phyloP scores from a whole-genome alignment of 257 asterid species.

The Primulina huaijiensis region DNA sequence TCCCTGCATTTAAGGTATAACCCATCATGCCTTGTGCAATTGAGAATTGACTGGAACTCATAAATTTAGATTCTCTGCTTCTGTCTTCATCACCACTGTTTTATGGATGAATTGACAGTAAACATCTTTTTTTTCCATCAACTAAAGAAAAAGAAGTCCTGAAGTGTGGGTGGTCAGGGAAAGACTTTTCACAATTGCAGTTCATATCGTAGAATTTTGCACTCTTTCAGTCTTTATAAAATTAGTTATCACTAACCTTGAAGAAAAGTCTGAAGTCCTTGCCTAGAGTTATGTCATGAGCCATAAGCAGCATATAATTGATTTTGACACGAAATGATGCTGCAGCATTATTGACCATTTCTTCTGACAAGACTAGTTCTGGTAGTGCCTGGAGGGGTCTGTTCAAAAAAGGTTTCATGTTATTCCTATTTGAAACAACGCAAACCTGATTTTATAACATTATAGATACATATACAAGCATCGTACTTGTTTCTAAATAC shows the following conservation, averaged over 20 bases:
- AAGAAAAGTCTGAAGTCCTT: conserved; percentile 89
- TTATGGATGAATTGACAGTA: too few species aligned
- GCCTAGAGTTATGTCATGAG: conserved; percentile 94
- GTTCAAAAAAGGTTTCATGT: conserved; percentile 31
- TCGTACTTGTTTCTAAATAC: conserved; percentile 56
- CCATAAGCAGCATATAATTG: conserved; percentile 90
- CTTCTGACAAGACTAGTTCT: conserved; percentile 87
- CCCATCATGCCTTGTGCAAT: too few species aligned
- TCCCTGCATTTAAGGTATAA: too few species aligned
- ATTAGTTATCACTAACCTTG: conserved; percentile 53
- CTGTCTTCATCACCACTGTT: too few species aligned
- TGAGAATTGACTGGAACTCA: too few species aligned
- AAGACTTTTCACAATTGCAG: neutral
- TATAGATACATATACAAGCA: conserved; percentile 14
- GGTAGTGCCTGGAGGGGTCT: conserved; percentile 73
- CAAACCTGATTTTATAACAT: conserved; percentile 13
- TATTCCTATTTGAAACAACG: conserved; percentile 16
- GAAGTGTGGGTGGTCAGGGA: too few species aligned
- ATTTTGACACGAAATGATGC: conserved; percentile 90
- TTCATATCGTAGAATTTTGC: neutral
- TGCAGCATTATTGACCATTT: conserved; percentile 89
- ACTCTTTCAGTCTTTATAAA: conserved; percentile 3
- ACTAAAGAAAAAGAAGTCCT: too few species aligned
- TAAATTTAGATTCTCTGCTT: too few species aligned
- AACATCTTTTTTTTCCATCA: too few species aligned